Percentiles rank a stretch among this genome's conserved stretches.
These are phyloP conservation scores for Paragyromitra xinjiangensis DNA, from an alignment of 495 filamentous ascomycete genomes.

Conservation along the genomic window DNA sequence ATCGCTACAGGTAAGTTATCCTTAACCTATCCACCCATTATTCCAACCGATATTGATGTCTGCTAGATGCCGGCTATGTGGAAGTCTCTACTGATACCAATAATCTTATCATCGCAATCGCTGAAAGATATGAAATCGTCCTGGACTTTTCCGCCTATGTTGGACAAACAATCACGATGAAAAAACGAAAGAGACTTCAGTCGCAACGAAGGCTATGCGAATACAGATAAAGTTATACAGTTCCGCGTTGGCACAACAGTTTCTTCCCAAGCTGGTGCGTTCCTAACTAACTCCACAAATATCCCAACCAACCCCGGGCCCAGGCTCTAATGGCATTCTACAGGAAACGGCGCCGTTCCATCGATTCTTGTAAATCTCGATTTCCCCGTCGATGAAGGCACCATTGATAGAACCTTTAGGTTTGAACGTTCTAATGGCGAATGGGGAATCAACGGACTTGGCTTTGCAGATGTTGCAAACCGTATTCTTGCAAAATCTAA, in stretches of 20 bases:
- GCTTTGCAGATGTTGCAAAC: conserved; percentile 63
- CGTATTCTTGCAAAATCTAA: conserved; percentile 64
- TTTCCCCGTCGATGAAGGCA: conserved; percentile 56
- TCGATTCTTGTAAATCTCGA: conserved; percentile 55
- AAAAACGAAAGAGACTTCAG: conserved; percentile 61
- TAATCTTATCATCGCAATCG: conserved; percentile 63
- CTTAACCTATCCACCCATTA: background rate
- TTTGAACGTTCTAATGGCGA: conserved; percentile 62
- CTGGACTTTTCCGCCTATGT: conserved; percentile 64
- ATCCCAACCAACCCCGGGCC: background rate
- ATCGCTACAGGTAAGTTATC: conserved; percentile 63
- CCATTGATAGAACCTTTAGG: conserved; percentile 61
- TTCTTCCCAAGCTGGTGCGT: conserved; percentile 43
- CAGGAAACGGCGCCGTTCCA: conserved; percentile 58
- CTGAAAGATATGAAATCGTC: conserved; percentile 66
- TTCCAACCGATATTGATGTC: background rate
- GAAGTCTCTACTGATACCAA: conserved; percentile 57
- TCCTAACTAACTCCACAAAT: background rate
- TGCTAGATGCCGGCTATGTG: conserved; percentile 63
- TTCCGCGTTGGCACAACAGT: conserved; percentile 62
- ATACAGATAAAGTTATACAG: conserved; percentile 66
- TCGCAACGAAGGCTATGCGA: conserved; percentile 61
- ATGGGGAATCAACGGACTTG: conserved; percentile 65
- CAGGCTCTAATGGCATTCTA: background rate
- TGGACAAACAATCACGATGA: conserved; percentile 63